Evolutionary conservation across 441 rosid genomes (phyloP), one percentile per base, ranked within the genome.

Genomic region (Bocquillonia castaneifolia): DNA sequence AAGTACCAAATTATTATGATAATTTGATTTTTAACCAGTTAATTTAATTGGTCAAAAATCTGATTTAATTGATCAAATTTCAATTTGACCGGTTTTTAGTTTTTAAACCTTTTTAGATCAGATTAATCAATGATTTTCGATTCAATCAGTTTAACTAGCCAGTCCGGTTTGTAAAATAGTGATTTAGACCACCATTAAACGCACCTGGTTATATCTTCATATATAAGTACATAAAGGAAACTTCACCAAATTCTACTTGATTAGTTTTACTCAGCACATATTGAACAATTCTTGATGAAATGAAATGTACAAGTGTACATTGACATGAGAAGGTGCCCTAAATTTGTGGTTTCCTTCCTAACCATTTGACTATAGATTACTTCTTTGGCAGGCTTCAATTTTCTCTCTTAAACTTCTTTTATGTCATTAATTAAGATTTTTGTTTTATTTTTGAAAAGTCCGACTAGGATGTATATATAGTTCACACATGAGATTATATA

Each of bases 271-370:
- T 2, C 10, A 25, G 34, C 47, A 20, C 26, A 29, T n/a, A 29
- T 31, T 29, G 25, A 63, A 45, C 31, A 18, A 62, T 63, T 64
- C 45, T 47, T n/a, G 39, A 18, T n/a, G n/a, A 34, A 36, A 12
- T 1, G 36, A 18, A 26, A 64, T 32, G 28, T 31, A 64, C 44
- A 13, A 50, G 64, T 29, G 23, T 60, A 14, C 64, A 60, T 32
- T 48, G 34, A 64, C 59, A 64, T 20, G 22, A 15, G 59, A 51
- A 51, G 58, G 14, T 64, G 54, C 59, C 68, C 50, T 34, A 6
- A n/a, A 20, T 34, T 64, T 64, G 59, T 64, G 68, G 59, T 22
- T 64, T 52, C 59, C 4, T 64, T 64, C 68, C 68, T 64, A 64
- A 64, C 68, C n/a, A 64, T 51, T 64, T 64, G 68, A 64, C 48